phyloP scores from a whole-genome alignment of 2,329 filamentous ascomycete species.

The Cladophialophora chaetospira region DNA sequence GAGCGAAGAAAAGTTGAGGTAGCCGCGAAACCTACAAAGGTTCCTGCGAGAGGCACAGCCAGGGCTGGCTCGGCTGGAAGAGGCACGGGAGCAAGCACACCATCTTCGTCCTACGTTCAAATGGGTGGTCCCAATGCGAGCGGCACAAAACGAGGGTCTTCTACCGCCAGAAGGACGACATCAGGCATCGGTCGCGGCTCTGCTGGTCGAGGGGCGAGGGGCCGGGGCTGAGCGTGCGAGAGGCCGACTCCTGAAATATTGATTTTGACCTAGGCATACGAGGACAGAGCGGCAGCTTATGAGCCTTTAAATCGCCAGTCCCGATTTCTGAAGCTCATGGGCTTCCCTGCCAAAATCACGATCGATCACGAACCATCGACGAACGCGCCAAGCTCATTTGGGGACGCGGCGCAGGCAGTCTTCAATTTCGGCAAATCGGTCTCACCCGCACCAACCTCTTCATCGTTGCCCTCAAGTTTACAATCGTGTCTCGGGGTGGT shows the following conservation, averaged over 20 bases:
- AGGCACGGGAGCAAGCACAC: conserved; percentile 24
- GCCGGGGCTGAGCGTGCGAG: conserved; percentile 17
- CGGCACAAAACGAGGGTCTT: conserved; percentile 20
- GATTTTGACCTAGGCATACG: too few relatives aligned
- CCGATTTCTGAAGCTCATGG: too few relatives aligned
- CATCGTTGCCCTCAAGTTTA: too few relatives aligned
- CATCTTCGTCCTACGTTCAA: conserved; percentile 25
- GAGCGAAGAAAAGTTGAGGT: conserved; percentile 43
- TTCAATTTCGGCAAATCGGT: neutral
- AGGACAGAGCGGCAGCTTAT: neutral
- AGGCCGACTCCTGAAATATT: too few relatives aligned
- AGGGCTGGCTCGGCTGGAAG: conserved; percentile 40
- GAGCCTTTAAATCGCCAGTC: too few relatives aligned
- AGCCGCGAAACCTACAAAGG: conserved; percentile 37
- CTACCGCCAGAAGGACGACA: conserved; percentile 21
- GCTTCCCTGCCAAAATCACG: neutral
- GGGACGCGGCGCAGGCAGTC: neutral
- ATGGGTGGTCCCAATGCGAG: conserved; percentile 23
- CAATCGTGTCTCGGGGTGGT: too few relatives aligned
- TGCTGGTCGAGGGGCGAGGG: conserved; percentile 19
- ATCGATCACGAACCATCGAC: neutral
- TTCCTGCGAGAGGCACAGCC: conserved; percentile 36
- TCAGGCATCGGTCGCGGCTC: conserved; percentile 23
- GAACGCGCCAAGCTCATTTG: neutral
- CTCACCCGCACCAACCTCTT: neutral